Evolutionary conservation across 306 rosid species (phyloP), one percentile per base, ranked within the genome.

Genomic region (Casuarina glauca): DNA sequence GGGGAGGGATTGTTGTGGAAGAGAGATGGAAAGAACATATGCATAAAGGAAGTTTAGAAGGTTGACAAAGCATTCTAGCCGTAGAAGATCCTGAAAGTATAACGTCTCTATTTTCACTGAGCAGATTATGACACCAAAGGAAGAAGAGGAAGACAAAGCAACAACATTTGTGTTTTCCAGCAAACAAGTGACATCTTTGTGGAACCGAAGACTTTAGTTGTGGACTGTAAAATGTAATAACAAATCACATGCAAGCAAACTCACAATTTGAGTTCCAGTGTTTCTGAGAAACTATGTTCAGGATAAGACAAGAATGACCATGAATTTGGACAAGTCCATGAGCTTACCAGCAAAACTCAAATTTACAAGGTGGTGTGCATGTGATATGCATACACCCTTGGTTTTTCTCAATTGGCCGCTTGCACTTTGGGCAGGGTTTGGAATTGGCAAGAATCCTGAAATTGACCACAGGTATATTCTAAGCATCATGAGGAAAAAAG

Each of bases 361-460:
- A 89, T 91, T 91, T 89, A 74, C 97, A 93, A 45, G 96, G 94
- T 26, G 97, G 97, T 15, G 97, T 91, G 83, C 98, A 93, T 6
- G 95, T 93, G 79, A 93, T 93, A 86, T 91, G 98, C 97, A 89
- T 93, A 83, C 98, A 93, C 41, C 98, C 98, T 82, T 89, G 95
- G 81, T 93, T 91, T 86, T 93, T 93, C 82, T 91, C 98, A 75
- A 93, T 93, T 0, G 95, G 98, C 38, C 97, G 86, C 79, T 91
- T 93, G 90, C 98, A 93, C 81, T 93, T 93, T 52, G 98, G 98
- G 78, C 98, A 93, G 39, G 94, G 91, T 81, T 91, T 90, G 48
- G 93, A 88, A 83, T 94, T 88, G 58, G 89, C 96, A 82, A 91
- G 90, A 73, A 91, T 89, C 90, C 90, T 87, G 85, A 79, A 70